A percentile compares a stretch with the other conserved stretches of the same genome.
Conservation (phyloP, 225 moss, liverwort and hornwort genomes). For the Climacium dendroides region DNA sequence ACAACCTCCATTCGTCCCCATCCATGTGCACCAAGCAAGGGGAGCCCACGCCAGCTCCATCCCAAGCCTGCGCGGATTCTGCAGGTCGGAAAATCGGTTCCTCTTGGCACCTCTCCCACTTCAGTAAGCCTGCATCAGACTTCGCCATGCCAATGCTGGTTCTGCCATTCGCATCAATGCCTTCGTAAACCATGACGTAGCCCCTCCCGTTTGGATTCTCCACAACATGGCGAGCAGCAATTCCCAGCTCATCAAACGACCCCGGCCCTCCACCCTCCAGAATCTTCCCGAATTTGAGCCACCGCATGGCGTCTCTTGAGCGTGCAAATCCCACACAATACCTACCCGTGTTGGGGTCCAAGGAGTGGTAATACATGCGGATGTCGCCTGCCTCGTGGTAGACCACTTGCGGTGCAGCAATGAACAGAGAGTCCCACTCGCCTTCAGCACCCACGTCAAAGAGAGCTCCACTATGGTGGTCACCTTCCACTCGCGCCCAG, state of each 20-base stretch:
- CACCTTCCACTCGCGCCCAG: slow-evolving; percentile 47
- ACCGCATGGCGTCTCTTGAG: slow-evolving; percentile 44
- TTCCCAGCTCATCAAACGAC: slow-evolving; percentile 39
- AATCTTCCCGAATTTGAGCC: slow-evolving; percentile 50
- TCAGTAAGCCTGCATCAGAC: slow-evolving; percentile 30
- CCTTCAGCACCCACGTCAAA: slow-evolving; percentile 43
- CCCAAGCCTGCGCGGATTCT: slow-evolving; percentile 27
- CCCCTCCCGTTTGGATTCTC: slow-evolving; percentile 21
- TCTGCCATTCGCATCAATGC: slow-evolving; percentile 13
- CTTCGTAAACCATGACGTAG: slow-evolving; percentile 49
- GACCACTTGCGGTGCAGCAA: slow-evolving; percentile 40
- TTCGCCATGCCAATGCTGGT: slow-evolving; percentile 36
- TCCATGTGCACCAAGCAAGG: slow-evolving; percentile 54
- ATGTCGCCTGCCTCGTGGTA: slow-evolving; percentile 41
- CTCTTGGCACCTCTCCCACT: slow-evolving; percentile 34
- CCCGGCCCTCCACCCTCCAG: slow-evolving; percentile 24
- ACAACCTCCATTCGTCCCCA: slow-evolving; percentile 43
- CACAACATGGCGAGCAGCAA: slow-evolving; percentile 28
- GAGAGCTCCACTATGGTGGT: slow-evolving; percentile 46
- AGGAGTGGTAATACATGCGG: slow-evolving; percentile 43
- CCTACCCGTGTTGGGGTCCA: slow-evolving; percentile 20
- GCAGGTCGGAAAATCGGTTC: slow-evolving; percentile 23
- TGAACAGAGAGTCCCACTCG: slow-evolving; percentile 41
- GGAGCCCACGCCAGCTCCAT: slow-evolving; percentile 25
- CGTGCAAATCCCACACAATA: slow-evolving; percentile 36